Conservation (phyloP, 441 rosid species). For the Sinapis alba region DNA sequence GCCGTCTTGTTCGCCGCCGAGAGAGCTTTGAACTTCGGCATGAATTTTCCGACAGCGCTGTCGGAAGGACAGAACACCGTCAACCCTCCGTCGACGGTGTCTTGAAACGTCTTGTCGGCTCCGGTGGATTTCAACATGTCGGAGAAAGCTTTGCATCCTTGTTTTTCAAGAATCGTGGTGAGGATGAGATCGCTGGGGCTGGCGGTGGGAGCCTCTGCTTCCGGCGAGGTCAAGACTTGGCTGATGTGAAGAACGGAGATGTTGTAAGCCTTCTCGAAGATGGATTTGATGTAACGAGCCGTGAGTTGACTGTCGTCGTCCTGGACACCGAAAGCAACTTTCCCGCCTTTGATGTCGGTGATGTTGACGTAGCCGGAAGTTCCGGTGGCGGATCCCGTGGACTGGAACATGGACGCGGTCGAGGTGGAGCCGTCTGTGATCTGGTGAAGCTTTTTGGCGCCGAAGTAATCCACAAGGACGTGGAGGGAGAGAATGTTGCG, state of each 20-base stretch:
- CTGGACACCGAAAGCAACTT: slow-evolving; percentile 78
- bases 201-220: slow-evolving; percentile 70
- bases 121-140: slow-evolving; percentile 52
- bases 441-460: slow-evolving; percentile 89
- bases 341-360: slow-evolving; percentile 83
- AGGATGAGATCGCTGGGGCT: slow-evolving; percentile 59
- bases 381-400: slow-evolving; percentile 88
- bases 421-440: slow-evolving; percentile 79
- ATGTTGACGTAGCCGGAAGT: slow-evolving; percentile 86
- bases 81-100: slow-evolving; percentile 63
- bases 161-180: slow-evolving; percentile 53
- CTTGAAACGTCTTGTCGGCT: slow-evolving; percentile 56
- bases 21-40: slow-evolving; percentile 59
- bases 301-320: slow-evolving; percentile 60
- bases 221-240: slow-evolving; percentile 54
- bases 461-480: slow-evolving; percentile 91
- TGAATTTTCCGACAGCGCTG: slow-evolving; percentile 45
- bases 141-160: slow-evolving; percentile 71
- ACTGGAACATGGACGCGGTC: slow-evolving; percentile 89
- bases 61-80: slow-evolving; percentile 75
- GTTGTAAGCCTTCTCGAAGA: slow-evolving; percentile 84
- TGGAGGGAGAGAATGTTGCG: slow-evolving; percentile 89
- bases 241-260: slow-evolving; percentile 81
- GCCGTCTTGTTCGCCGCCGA: slow-evolving; percentile 54
- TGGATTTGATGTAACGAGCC: slow-evolving; percentile 64